Percentiles rank a stretch among this genome's conserved stretches.
Evolutionary conservation across 1,284 basidiomycete species (phyloP).

Genomic region (Malassezia pachydermatis): DNA sequence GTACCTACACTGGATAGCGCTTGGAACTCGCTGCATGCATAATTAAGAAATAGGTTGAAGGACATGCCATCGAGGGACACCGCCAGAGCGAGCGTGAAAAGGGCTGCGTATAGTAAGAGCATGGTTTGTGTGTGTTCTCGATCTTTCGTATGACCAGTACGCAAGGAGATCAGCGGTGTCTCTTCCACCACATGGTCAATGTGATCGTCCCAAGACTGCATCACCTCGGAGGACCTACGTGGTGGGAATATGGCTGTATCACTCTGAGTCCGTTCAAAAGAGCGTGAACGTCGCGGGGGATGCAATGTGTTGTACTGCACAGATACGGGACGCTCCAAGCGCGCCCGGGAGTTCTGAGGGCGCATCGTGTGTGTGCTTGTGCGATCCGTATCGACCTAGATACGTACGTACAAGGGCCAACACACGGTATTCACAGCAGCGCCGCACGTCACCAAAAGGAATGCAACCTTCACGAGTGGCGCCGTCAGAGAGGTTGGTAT

Average conservation of each 20-base stretch:
- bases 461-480: too few relatives aligned
- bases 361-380: too few relatives aligned
- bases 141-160: neutral
- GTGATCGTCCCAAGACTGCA: conserved; percentile 13
- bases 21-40: conserved; percentile 44
- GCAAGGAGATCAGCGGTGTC: conserved; percentile 15
- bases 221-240: neutral
- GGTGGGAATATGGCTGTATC: neutral
- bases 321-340: too few relatives aligned
- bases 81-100: conserved; percentile 61
- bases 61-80: conserved; percentile 54
- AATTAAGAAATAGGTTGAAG: conserved; percentile 51
- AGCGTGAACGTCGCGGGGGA: too few relatives aligned
- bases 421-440: too few relatives aligned
- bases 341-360: too few relatives aligned
- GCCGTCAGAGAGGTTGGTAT: too few relatives aligned
- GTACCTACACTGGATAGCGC: conserved; percentile 49
- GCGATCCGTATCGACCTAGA: too few relatives aligned
- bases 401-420: too few relatives aligned
- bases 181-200: conserved; percentile 10
- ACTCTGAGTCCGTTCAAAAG: neutral
- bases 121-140: conserved; percentile 9
- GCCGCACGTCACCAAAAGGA: too few relatives aligned
- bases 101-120: conserved; percentile 30
- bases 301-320: too few relatives aligned